These are phyloP conservation scores for Nothophaeocryptopus gaeumannii DNA, from an alignment of 2,329 filamentous ascomycete genomes.

Conservation along the genomic window DNA sequence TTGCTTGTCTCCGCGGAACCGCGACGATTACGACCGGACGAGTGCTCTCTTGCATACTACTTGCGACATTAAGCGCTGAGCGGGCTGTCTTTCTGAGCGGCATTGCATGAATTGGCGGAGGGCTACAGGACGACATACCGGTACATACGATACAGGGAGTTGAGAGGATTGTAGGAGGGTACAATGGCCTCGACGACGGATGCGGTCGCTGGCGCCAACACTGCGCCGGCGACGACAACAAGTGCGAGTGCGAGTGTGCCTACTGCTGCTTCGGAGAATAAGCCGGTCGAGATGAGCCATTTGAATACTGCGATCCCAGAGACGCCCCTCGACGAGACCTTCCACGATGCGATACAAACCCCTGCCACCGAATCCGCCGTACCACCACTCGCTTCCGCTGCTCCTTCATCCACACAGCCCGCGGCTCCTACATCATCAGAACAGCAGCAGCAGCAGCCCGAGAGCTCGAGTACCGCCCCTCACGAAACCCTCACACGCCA, in stretches of 20 bases:
- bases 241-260: not conserved
- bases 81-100: too few relatives aligned
- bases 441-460: too few relatives aligned
- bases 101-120: too few relatives aligned
- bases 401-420: constrained; percentile 3
- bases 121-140: too few relatives aligned
- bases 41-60: too few relatives aligned
- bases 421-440: not conserved
- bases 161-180: not conserved
- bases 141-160: too few relatives aligned
- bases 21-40: too few relatives aligned
- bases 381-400: not conserved
- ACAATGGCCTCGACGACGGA: constrained; percentile 16
- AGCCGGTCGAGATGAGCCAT: constrained; percentile 11
- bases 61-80: too few relatives aligned
- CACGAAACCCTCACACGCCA: constrained; percentile 32
- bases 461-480: constrained; percentile 4
- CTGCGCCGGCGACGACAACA: constrained; percentile 8
- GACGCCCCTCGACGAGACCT: not conserved
- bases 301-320: constrained; percentile 6
- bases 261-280: constrained; percentile 5
- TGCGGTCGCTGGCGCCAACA: constrained; percentile 16
- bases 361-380: not conserved
- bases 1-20: too few relatives aligned
- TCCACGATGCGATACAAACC: constrained; percentile 12